These are phyloP conservation scores for Streptanthus diversifolius DNA, from an alignment of 345 rosid species.

Conservation along the genomic window DNA sequence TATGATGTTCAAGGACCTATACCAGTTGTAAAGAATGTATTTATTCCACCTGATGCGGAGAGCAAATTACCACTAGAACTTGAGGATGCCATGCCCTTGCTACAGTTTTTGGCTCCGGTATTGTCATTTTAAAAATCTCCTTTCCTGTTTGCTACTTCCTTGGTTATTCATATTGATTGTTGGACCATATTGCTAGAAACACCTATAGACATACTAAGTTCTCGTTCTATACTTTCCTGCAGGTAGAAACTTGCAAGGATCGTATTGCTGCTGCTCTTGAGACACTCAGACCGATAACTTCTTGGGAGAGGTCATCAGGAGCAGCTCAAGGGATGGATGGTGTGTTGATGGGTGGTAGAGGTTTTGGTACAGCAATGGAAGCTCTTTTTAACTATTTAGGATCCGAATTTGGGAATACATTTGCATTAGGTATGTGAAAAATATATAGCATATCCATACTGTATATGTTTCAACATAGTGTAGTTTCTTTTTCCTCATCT, in stretches of 20 bases:
- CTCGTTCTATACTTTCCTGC: conserved; percentile 10
- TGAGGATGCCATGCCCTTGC: conserved; percentile 90
- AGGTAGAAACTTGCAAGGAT: conserved; percentile 94
- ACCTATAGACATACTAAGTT: neutral
- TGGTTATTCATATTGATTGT: neutral
- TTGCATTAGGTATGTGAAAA: conserved; percentile 71
- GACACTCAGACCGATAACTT: conserved; percentile 88
- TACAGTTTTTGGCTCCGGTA: conserved; percentile 93
- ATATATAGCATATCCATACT: conserved; percentile 17
- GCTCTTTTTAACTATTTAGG: conserved; percentile 87
- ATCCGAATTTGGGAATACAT: conserved; percentile 91
- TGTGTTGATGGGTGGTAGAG: conserved; percentile 94
- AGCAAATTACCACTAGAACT: conserved; percentile 65
- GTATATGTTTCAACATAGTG: neutral
- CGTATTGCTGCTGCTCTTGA: conserved; percentile 89
- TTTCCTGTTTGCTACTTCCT: neutral
- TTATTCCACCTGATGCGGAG: conserved; percentile 71
- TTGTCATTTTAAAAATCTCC: neutral
- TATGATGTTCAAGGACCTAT: conserved; percentile 98
- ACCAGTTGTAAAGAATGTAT: conserved; percentile 80
- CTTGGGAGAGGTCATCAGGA: conserved; percentile 93
- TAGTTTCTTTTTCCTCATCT: conserved; percentile 17
- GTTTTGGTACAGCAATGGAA: conserved; percentile 98
- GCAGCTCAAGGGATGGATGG: conserved; percentile 78
- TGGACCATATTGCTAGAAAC: conserved; percentile 1